Evolutionary conservation across 1,284 basidiomycete genomes (phyloP).

Genomic region (Ustilago curta): DNA sequence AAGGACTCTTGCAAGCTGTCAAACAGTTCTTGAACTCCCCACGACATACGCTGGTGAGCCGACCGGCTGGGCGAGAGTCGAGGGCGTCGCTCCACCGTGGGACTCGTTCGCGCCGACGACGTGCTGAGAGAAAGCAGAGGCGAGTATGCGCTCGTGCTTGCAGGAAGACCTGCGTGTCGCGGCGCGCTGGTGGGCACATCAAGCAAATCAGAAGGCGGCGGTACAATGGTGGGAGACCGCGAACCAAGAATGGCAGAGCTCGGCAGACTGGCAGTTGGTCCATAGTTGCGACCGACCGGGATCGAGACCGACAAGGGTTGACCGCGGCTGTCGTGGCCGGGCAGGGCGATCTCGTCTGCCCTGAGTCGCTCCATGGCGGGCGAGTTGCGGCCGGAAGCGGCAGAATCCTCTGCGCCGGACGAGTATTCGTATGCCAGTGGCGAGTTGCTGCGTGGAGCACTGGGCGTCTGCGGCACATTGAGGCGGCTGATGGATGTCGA

Average conservation of each 20-base stretch:
- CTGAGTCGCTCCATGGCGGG: constrained; percentile 40
- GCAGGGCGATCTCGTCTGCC: constrained; percentile 21
- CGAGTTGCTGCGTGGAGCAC: constrained; percentile 47
- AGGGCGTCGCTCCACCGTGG: constrained; percentile 33
- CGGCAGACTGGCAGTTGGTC: constrained; percentile 39
- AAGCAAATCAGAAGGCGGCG: constrained; percentile 16
- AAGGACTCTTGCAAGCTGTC: constrained; percentile 41
- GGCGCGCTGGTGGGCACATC: constrained; percentile 26
- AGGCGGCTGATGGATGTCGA: constrained; percentile 32
- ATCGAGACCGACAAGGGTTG: constrained; percentile 46
- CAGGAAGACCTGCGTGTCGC: constrained; percentile 35
- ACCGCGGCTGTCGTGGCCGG: constrained; percentile 39
- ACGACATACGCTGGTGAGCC: constrained; percentile 35
- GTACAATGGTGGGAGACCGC: constrained; percentile 31
- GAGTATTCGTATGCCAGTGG: constrained; percentile 44
- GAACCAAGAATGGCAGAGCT: constrained; percentile 48
- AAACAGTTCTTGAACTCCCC: constrained; percentile 53
- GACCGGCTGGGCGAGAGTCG: constrained; percentile 31
- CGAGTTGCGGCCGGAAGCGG: constrained; percentile 43
- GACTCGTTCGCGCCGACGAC: constrained; percentile 37
- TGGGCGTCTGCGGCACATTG: constrained; percentile 51
- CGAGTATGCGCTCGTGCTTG: constrained; percentile 50
- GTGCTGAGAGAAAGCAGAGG: constrained; percentile 37
- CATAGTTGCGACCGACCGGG: constrained; percentile 30
- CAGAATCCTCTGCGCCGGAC: constrained; percentile 24